Evolutionary conservation across 2,329 filamentous ascomycete species (phyloP), one percentile per base, ranked within the genome.

Genomic region (Triangularia setosa): DNA sequence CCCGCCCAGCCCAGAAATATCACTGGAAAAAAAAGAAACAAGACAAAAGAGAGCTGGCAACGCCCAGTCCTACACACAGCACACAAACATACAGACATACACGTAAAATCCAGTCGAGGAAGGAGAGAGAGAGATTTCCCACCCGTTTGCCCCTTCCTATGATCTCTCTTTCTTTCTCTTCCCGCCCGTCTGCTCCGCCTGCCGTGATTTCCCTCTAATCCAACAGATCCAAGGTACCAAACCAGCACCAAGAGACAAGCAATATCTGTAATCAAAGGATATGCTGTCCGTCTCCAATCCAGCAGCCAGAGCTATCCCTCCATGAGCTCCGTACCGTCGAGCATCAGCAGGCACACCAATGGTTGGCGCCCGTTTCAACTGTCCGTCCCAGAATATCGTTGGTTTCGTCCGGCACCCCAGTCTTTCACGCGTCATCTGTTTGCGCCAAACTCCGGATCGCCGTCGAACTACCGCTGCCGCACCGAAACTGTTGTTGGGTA

Each of bases 401-500:
- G 40, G 40, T 48, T 48, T 48, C n/a, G n/a, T 48, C 40, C n/a
- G 18, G 8, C 11, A 40, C n/a, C 40, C 40, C 40, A 48, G n/a
- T 48, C n/a, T n/a, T n/a, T n/a, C 40, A 18, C 21, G 40, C 40
- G 40, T 48, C 40, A 9, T 8, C 40, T 21, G 4, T 48, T 21
- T 48, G n/a, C 40, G 40, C 40, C 40, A 18, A 48, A 48, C 40
- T 48, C 40, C 40, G 18, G 40, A 48, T 9, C 40, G n/a, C 40
- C 40, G 40, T 21, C 40, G 40, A 48, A 48, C 18, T 14, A 21
- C 40, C 40, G n/a, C 40, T 21, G 40, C 40, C 40, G 18, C 40
- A 48, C 40, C 40, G 18, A 48, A 48, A 21, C n/a, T 48, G 63
- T 64, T 65, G 59, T 63, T 68, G 70, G 70, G 69, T 72, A 72